Evolutionary conservation across 202 grass and related monocot genomes (phyloP), one percentile per base, ranked within the genome.

Genomic region (Schoenoplectus tabernaemontani): DNA sequence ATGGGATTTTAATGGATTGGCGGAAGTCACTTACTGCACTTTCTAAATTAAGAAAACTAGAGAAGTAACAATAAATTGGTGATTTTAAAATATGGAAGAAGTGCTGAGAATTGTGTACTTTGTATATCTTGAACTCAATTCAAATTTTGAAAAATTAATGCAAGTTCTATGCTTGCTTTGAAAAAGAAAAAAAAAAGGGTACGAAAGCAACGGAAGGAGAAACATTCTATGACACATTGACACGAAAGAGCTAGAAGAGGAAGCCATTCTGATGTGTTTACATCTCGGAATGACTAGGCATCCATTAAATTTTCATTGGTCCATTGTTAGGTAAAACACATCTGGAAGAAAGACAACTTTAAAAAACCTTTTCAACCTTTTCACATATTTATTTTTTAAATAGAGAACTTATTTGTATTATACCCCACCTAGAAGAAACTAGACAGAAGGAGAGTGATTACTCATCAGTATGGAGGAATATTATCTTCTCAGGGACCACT

Each of bases 311-410:
- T n/a, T 61, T 5, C 54, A 78, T 44, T 46, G 23, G 11, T 80
- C 26, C 58, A 65, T 64, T 80, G 23, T 80, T 42, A 80, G 58
- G 42, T 80, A 80, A 59, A 78, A 80, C 70, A 65, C 41, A 64
- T 65, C 39, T 10, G 59, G 26, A 65, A 65, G 44, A 64, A 32
- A 80, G 44, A 54, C 30, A 65, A 80, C 59, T 80, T 79, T 41
- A n/a, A 68, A 69, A 46, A 61, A 46, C 2, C 10, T 30, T n/a
- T 20, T 9, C 57, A 61, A 62, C 9, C 44, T 80, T 78, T 59
- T 61, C 42, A 9, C 9, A 1, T 44, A 7, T 3, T 19, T 76
- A 12, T 73, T 16, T 24, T 50, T 59, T 51, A 7, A 46, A 65
- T 80, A 28, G 41, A 47, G n/a, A 80, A 61, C 56, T 32, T 61